Conservation (phyloP, 805 yeast genomes). For the Yarrowia phangngaensis region DNA sequence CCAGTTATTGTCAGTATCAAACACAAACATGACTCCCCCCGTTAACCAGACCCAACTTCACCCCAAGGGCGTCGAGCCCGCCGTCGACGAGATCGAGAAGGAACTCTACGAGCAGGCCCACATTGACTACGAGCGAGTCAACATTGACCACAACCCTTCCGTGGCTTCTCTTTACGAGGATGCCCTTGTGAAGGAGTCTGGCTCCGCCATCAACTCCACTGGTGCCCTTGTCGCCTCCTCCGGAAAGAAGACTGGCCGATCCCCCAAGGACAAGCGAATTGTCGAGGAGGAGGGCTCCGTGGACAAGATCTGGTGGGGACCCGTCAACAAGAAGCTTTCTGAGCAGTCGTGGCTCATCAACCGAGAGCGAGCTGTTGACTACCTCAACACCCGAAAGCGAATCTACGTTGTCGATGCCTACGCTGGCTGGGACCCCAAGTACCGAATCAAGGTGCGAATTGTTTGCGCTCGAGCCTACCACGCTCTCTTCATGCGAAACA, state of each 20-base stretch:
- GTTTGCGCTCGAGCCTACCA: constrained; percentile 98
- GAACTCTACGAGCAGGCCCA: constrained; percentile 43
- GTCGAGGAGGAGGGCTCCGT: constrained; percentile 88
- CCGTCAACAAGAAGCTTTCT: constrained; percentile 91
- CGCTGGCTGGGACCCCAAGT: constrained; percentile 99
- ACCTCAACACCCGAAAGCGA: constrained; percentile 90
- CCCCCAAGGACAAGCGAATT: constrained; percentile 96
- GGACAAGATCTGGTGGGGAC: constrained; percentile 97
- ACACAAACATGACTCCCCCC: constrained; percentile 37
- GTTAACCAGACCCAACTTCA: constrained; percentile 44
- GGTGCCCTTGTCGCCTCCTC: constrained; percentile 96
- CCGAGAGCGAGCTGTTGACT: constrained; percentile 94
- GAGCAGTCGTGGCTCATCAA: constrained; percentile 94
- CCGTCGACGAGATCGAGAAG: constrained; percentile 43
- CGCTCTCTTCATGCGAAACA: constrained; percentile 95
- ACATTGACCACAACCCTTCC: constrained; percentile 75
- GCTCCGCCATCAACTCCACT: constrained; percentile 84
- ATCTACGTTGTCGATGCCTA: constrained; percentile 92
- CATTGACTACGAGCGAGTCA: constrained; percentile 43
- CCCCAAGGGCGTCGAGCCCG: constrained; percentile 45
- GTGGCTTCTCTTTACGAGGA: constrained; percentile 93
- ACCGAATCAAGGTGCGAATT: constrained; percentile 91
- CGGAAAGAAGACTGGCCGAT: constrained; percentile 94
- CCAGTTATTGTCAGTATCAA: not conserved
- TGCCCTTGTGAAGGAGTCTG: constrained; percentile 75